These are phyloP conservation scores for Chalara sp. DNA, from an alignment of 2,329 filamentous ascomycete genomes.

Conservation along the genomic window DNA sequence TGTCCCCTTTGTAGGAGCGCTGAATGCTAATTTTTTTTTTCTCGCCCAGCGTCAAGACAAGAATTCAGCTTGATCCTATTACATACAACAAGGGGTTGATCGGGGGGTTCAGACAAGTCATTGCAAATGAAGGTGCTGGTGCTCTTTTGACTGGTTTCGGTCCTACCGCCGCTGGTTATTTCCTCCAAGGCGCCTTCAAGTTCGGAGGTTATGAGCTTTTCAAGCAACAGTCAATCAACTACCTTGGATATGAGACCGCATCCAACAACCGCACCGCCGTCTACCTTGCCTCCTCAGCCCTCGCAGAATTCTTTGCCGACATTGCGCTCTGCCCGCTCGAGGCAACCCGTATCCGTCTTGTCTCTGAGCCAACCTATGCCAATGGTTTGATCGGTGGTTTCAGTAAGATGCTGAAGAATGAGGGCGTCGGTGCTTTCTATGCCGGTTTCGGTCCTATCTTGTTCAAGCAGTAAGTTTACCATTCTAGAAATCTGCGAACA, in stretches of 20 bases:
- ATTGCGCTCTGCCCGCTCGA: conserved; percentile 86
- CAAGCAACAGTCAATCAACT: conserved; percentile 85
- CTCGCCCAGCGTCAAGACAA: conserved; percentile 75
- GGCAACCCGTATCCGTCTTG: conserved; percentile 89
- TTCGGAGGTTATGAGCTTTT: conserved; percentile 95
- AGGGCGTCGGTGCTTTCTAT: conserved; percentile 84
- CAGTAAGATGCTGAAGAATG: conserved; percentile 73
- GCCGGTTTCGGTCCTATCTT: conserved; percentile 83
- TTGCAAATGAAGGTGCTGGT: conserved; percentile 76
- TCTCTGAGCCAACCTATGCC: conserved; percentile 81
- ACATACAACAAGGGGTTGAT: conserved; percentile 87
- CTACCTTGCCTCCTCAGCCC: conserved; percentile 66
- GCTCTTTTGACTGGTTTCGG: conserved; percentile 81
- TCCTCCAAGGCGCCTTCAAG: conserved; percentile 90
- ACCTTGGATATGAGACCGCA: conserved; percentile 70
- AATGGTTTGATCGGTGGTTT: conserved; percentile 73
- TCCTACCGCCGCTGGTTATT: conserved; percentile 83
- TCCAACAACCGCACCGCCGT: conserved; percentile 73
- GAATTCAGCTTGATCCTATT: conserved; percentile 84
- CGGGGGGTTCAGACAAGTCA: conserved; percentile 80
- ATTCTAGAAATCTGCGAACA: not conserved
- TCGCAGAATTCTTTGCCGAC: conserved; percentile 65
- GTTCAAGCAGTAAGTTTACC: conserved; percentile 64
- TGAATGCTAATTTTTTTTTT: not conserved
- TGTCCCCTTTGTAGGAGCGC: conserved; percentile 14